Evolutionary conservation across 2,329 filamentous ascomycete species (phyloP).

Genomic region (Diplocarpon mali): DNA sequence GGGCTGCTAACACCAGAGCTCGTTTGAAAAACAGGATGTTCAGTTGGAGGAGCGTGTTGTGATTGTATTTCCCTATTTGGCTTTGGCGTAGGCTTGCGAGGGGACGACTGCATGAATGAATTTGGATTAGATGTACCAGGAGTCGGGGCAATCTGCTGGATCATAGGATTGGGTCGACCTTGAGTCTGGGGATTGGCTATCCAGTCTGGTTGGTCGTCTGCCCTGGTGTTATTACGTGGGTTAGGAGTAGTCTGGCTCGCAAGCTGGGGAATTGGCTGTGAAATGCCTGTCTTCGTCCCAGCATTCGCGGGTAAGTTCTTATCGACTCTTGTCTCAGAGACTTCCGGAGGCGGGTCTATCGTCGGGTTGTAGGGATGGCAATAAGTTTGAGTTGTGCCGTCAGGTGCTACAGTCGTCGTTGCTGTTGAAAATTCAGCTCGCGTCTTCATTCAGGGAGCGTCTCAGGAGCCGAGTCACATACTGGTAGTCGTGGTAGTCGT

Average conservation of each 20-base stretch:
- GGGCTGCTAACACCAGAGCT: not conserved
- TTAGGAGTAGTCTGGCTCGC: not conserved
- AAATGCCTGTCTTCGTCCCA: slow-evolving; percentile 1
- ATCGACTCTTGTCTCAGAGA: slow-evolving; percentile 14
- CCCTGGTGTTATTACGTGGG: not conserved
- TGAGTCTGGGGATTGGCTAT: not conserved
- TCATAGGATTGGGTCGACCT: slow-evolving; percentile 5
- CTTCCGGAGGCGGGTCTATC: slow-evolving; percentile 18
- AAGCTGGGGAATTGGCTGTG: not conserved
- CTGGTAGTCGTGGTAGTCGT: slow-evolving; percentile 22
- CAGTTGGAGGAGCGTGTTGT: slow-evolving; percentile 1
- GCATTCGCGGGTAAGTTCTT: slow-evolving; percentile 5
- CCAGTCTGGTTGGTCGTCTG: slow-evolving; percentile 2
- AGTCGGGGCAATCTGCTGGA: slow-evolving; percentile 8
- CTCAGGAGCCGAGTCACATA: slow-evolving; percentile 5
- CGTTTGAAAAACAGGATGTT: not conserved
- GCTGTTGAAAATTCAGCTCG: slow-evolving; percentile 10
- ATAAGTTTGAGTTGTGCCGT: slow-evolving; percentile 17
- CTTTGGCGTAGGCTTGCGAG: slow-evolving; percentile 10
- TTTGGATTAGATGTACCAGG: slow-evolving; percentile 2
- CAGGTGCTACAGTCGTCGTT: slow-evolving; percentile 17
- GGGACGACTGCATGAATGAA: slow-evolving; percentile 4
- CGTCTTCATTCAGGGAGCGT: not conserved
- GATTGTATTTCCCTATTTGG: slow-evolving; percentile 2
- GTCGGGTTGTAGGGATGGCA: slow-evolving; percentile 20